Conservation (phyloP, 2,329 filamentous ascomycete genomes). For the Myriosclerotinia scirpicola region DNA sequence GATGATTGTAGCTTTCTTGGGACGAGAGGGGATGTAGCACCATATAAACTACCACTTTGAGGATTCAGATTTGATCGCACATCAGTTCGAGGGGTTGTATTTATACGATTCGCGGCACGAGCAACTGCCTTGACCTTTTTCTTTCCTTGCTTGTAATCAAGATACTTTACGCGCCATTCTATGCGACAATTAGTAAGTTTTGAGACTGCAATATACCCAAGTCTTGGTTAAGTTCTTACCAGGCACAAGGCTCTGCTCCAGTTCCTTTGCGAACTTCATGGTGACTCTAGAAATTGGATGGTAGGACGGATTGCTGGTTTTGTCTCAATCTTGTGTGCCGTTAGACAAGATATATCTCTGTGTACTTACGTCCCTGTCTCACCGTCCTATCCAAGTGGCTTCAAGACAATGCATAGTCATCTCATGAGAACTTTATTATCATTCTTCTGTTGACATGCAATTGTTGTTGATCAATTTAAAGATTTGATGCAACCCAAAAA, state of each 20-base stretch:
- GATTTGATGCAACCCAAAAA: neutral
- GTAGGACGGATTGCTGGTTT: neutral
- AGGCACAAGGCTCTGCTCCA: conserved; percentile 84
- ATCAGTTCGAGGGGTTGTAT: conserved; percentile 49
- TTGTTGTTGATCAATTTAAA: neutral
- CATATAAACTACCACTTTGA: conserved; percentile 32
- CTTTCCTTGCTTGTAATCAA: conserved; percentile 94
- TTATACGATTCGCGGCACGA: conserved; percentile 66
- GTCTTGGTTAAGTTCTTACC: conserved; percentile 47
- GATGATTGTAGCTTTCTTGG: conserved; percentile 15
- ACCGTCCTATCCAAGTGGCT: neutral
- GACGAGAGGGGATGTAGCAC: conserved; percentile 30
- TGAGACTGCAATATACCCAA: neutral
- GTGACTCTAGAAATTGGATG: neutral
- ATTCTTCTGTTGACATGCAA: neutral
- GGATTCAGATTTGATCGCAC: conserved; percentile 23
- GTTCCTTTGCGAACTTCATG: conserved; percentile 72
- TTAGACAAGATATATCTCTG: conserved; percentile 1
- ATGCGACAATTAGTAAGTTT: conserved; percentile 21
- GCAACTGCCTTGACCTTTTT: conserved; percentile 85
- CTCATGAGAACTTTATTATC: neutral
- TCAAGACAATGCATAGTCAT: neutral
- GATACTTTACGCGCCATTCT: conserved; percentile 92
- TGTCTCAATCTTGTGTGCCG: neutral
- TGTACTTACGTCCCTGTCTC: neutral